Evolutionary conservation across 2,329 filamentous ascomycete species (phyloP), one percentile per base, ranked within the genome.

Genomic region (Grosmannia penicillata): DNA sequence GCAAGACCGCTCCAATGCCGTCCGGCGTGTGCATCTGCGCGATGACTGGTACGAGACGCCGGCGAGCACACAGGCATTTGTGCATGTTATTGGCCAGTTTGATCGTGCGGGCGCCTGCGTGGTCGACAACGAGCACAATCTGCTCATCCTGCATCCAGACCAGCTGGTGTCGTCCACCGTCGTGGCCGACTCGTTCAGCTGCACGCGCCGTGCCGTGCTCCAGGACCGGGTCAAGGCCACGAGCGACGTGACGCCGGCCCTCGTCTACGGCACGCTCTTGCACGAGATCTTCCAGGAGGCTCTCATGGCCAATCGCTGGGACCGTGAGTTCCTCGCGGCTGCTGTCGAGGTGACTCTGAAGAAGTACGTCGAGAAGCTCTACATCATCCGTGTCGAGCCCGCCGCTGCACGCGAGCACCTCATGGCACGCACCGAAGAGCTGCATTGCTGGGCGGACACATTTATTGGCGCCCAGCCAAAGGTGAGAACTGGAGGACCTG

Each of bases 251-350:
- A 83, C 77, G 32, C 72, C 82, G 25, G 75, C 87, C 1, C 76
- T 94, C 49, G 76, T 96, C 1, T 96, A 96, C 53, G 91, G 91
- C 34, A 91, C 83, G 27, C 79, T 98, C 41, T 70, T 98, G 13
- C 91, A 98, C 54, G 89, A 96, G 53, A 76, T 96, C 18, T 96
- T 98, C 48, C 91, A 98, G 54, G 79, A 87, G 52, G 86, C 87
- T 2, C 62, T 98, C 51, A 75, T 83, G 53, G 73, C 72, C 4
- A 95, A 96, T 53, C 61, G 69, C 43, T 98, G 91, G 85, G 79
- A 82, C 44, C 60, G 70, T 1, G 55, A 60, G 0, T 93, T 79
- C 47, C 62, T 96, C 14, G 62, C 66, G 24, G 58, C 65, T 1
- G 61, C 82, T 15, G 82, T 93, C 41, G 70, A 82, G 38, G 67